Evolutionary conservation across 352 stramenopile species (phyloP).

Genomic region (Thraustochytrium striatum): DNA sequence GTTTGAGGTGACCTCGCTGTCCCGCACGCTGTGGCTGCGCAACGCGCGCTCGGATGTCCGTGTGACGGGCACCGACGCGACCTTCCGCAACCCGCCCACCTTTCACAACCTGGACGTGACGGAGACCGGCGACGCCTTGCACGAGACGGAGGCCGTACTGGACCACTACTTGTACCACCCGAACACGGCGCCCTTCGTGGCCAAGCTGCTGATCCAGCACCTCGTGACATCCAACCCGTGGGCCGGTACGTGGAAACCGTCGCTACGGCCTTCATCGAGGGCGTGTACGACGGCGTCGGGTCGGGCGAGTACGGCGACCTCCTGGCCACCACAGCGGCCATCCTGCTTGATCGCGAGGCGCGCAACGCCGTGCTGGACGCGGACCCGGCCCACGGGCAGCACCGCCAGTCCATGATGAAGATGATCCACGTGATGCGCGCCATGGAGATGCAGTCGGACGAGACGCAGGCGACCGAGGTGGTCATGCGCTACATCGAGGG

Average conservation of each 20-base stretch:
- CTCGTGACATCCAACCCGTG: conserved; percentile 61
- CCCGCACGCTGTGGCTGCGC: conserved; percentile 24
- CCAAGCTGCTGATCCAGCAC: conserved; percentile 60
- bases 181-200: conserved; percentile 65
- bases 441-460: conserved; percentile 28
- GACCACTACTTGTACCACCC: conserved; percentile 59
- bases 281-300: conserved; percentile 57
- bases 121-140: conserved; percentile 53
- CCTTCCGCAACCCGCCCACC: conserved; percentile 60
- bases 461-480: not conserved
- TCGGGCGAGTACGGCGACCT: conserved; percentile 61
- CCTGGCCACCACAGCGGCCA: conserved; percentile 55
- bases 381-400: conserved; percentile 57
- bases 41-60: conserved; percentile 56
- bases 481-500: conserved; percentile 46
- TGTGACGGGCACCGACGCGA: conserved; percentile 51
- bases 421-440: conserved; percentile 38
- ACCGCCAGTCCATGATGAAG: conserved; percentile 56
- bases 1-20: not conserved
- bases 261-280: conserved; percentile 57
- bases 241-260: conserved; percentile 58
- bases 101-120: conserved; percentile 57
- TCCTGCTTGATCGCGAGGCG: conserved; percentile 60
- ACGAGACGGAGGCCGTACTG: conserved; percentile 63
- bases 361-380: conserved; percentile 50